Evolutionary conservation across 108 stramenopile species (phyloP), one percentile per base, ranked within the genome.

Genomic region (Aurantiochytrium sp.): DNA sequence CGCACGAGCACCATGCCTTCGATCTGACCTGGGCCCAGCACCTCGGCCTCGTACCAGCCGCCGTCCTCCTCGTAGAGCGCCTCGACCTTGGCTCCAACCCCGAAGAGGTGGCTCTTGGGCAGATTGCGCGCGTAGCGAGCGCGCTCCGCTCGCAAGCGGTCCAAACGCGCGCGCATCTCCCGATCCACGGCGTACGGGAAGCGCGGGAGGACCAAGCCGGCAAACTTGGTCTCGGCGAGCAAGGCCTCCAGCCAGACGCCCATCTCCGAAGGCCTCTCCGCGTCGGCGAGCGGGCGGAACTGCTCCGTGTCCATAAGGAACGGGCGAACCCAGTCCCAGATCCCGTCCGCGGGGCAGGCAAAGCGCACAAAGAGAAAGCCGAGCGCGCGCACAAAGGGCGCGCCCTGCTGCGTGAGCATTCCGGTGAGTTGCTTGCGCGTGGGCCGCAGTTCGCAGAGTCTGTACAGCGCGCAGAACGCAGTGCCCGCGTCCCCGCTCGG

Each of bases 341-440:
- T 5, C 39, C 12, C 10, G 24, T 81, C 42, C 3, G 73, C 10
- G 12, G 73, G 73, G 42, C 42, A 41, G 6, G 39, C 45, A 81
- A 48, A 81, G n/a, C 73, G 21, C n/a, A 81, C 24, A 81, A 81
- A 81, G 27, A 81, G 45, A 81, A 81, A 48, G 6, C 73, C 73
- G 12, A 81, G n/a, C 45, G 73, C 73, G n/a, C 73, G 39, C 39
- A 81, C 45, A 48, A 48, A 81, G 42, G 45, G 42, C 8, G 73
- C 39, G 45, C 30, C 73, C 73, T 81, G 21, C 42, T 81, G 73
- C 39, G 39, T 48, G 12, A 81, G 45, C 73, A 81, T 48, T 6
- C 73, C n/a, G 19, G 39, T 17, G 24, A 81, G 73, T 24, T 81
- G 73, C 73, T 81, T 81, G 12, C 73, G 39, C 12, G 73, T 81